Base-by-base conservation (phyloP, 2,329 filamentous ascomycete genomes). In the Phoma herbarum region DNA sequence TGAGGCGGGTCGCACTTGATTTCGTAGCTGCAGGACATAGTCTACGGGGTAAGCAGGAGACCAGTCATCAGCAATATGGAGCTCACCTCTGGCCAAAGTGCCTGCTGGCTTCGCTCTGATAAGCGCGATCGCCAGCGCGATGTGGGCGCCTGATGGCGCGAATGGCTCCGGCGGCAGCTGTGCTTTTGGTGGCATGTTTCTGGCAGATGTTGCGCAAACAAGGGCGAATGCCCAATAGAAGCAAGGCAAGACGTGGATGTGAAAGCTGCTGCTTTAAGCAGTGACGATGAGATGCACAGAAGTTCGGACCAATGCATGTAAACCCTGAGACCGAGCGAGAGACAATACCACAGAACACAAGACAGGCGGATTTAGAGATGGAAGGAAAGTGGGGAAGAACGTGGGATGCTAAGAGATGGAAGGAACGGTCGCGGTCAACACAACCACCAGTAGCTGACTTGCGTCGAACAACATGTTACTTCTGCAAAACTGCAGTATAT, bases 91-190 rank as follows among this genome's bases (percentile, higher is more conserved):
- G 3, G 78, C 65, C 2, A 69, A 62, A 18, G 75, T 56, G 0
- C 66, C 70, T 5, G 59, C 42, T 5, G 80, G 79, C 56, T 79
- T 82, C 2, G 72, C 70, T 22, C 67, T 69, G n/a, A 80, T 60
- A n/a, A 79, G 62, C 4, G 73, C 71, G 41, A 78, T 61, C 7
- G 75, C 77, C 16, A 76, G 63, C 3, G 76, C 74, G 18, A 74
- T 52, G 41, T 76, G 72, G 11, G 72, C 58, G 14, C 41, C 45
- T 5, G 71, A 67, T 25, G 71, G 73, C 7, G 61, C 29, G 23
- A 60, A 43, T 3, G 28, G 23, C 18, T 42, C 14, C n/a, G 55
- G 25, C 16, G 31, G 22, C n/a, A 47, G 31, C 31, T 54, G 56
- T 33, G n/a, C 29, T 54, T 51, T 59, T 4, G 50, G n/a, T 14